Evolutionary conservation across 495 filamentous ascomycete genomes (phyloP).

Genomic region (Penicillium antarcticum): DNA sequence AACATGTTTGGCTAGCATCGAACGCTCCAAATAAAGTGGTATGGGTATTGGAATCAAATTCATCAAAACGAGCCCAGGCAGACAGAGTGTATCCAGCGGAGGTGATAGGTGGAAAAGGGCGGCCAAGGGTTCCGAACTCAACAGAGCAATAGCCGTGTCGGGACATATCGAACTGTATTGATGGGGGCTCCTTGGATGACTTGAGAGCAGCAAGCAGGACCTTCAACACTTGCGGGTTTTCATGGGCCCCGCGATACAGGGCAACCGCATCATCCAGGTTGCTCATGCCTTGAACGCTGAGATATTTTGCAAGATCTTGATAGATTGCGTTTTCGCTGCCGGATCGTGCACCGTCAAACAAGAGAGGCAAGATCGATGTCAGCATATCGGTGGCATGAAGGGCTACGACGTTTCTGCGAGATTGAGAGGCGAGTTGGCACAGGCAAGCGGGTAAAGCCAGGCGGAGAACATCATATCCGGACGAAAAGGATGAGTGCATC

Average conservation of each 20-base stretch:
- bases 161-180: constrained; percentile 92
- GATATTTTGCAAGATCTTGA: constrained; percentile 40
- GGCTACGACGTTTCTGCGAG: constrained; percentile 70
- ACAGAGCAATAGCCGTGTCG: constrained; percentile 82
- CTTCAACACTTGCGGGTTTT: constrained; percentile 58
- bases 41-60: constrained; percentile 79
- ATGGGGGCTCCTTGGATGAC: constrained; percentile 69
- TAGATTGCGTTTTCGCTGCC: constrained; percentile 55
- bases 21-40: constrained; percentile 96
- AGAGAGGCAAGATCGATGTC: constrained; percentile 63
- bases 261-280: constrained; percentile 74
- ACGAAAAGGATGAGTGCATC: constrained; percentile 23
- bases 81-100: constrained; percentile 84
- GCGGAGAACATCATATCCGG: constrained; percentile 25
- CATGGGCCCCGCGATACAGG: constrained; percentile 64
- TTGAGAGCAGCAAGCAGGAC: constrained; percentile 74
- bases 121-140: constrained; percentile 78
- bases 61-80: constrained; percentile 82
- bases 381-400: constrained; percentile 77
- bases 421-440: constrained; percentile 48
- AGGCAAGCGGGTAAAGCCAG: constrained; percentile 41
- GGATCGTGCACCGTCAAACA: constrained; percentile 52
- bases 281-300: constrained; percentile 59
- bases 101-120: constrained; percentile 73
- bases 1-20: constrained; percentile 89